Evolutionary conservation across 306 rosid genomes (phyloP), one percentile per base, ranked within the genome.

Genomic region (Sicyos baderoa): DNA sequence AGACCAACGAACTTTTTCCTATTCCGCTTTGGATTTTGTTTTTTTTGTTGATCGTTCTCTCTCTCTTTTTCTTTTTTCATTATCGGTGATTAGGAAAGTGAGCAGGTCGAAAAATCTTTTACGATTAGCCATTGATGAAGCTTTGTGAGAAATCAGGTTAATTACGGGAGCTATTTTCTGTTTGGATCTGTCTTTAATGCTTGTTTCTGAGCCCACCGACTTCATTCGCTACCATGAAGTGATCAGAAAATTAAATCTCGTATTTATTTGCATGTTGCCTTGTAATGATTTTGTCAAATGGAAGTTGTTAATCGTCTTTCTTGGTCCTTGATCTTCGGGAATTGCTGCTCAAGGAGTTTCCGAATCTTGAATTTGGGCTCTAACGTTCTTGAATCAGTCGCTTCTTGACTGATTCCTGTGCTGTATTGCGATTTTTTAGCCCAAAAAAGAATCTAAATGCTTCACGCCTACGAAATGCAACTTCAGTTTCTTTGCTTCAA

Each of bases 111-210:
- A 37, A 17, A 35, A n/a, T 62, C 51, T 40, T 32, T 62, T 62
- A 37, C 51, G 51, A 62, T 17, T 62, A n/a, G 68, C 18, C 50
- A 40, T 18, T 25, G 35, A 47, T 45, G 70, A 45, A 45, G 19
- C 5, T 45, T 12, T 45, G 11, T 44, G 70, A 65, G 16, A 65
- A 65, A 42, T 45, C 11, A 42, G 70, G 70, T 29, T 25, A 25
- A 25, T 64, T 45, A 44, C 68, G 16, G 2, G 27, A 44, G 37
- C 4, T 23, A 32, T 44, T 65, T 3, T 44, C 70, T 65, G 54
- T 65, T 45, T 65, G 70, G 70, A 65, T 65, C 70, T 65, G 54
- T 44, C 54, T 37, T 62, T 37, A 40, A 9, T 44, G 70, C 11
- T 14, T 11, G 70, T 45, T 45, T 42, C 35, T 42, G 9, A 35